Conservation (phyloP, 2,329 filamentous ascomycete species). For the Conoideocrella luteorostrata region DNA sequence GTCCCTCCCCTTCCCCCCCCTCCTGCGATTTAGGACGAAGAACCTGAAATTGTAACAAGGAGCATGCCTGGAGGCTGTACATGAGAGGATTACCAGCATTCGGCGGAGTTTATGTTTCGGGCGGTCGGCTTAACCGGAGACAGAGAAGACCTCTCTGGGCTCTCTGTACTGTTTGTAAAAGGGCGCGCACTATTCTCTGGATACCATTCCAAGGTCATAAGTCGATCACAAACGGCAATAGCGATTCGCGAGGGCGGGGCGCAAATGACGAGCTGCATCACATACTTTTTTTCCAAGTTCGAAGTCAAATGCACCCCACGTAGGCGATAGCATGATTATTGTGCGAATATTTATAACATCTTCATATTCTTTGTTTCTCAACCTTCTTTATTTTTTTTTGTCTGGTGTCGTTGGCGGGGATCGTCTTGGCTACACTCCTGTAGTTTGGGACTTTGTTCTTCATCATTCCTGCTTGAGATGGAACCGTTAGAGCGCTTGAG, state of each 20-base stretch:
- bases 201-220: neutral
- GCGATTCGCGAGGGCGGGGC: neutral
- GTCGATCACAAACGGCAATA: constrained; percentile 1
- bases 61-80: constrained; percentile 12
- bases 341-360: constrained; percentile 1
- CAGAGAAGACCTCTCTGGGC: constrained; percentile 12
- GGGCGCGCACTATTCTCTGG: neutral
- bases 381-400: neutral
- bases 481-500: neutral
- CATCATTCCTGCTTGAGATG: neutral
- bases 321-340: neutral
- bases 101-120: constrained; percentile 25
- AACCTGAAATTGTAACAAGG: neutral
- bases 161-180: neutral
- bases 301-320: neutral
- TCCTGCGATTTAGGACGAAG: constrained; percentile 11
- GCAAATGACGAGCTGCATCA: constrained; percentile 1
- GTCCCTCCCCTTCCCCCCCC: constrained; percentile 1
- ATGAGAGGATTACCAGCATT: constrained; percentile 24
- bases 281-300: neutral
- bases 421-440: neutral
- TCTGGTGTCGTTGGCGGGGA: neutral
- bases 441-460: neutral
- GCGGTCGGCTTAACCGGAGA: constrained; percentile 18
- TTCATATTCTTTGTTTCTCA: neutral